Percentiles rank a stretch among this genome's conserved stretches.
phyloP scores from a whole-genome alignment of 148 eudicot species.

The Diospyros lotus region DNA sequence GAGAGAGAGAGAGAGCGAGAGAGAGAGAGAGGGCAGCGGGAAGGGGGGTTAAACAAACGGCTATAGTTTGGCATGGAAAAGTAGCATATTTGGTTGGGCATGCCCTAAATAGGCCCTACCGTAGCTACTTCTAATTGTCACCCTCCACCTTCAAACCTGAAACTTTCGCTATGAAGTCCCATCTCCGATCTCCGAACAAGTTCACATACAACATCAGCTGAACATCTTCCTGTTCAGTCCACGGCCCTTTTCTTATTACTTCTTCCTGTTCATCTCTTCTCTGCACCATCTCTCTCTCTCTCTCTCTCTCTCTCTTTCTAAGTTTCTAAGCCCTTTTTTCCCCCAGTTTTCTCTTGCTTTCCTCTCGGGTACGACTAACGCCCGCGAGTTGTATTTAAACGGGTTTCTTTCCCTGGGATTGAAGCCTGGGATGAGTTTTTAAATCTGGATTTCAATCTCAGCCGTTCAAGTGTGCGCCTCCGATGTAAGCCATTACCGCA shows the following conservation, averaged over 20 bases:
- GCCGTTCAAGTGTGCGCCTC: conserved; percentile 47
- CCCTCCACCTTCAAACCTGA: conserved; percentile 99
- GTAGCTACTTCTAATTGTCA: conserved; percentile 41
- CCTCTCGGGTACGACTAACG: background rate
- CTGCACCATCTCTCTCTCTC: conserved; percentile 28
- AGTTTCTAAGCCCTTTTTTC: background rate
- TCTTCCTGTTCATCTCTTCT: conserved; percentile 24
- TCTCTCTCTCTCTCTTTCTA: conserved; percentile 7
- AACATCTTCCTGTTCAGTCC: conserved; percentile 94
- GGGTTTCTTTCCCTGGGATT: conserved; percentile 6
- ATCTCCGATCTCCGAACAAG: conserved; percentile 85
- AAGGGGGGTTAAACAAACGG: conserved; percentile 9
- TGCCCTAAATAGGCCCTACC: conserved; percentile 55
- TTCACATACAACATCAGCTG: conserved; percentile 81
- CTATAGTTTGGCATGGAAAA: conserved; percentile 18
- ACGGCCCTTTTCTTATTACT: conserved; percentile 66
- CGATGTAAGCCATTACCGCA: conserved; percentile 56
- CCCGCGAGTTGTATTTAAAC: conserved; percentile 16
- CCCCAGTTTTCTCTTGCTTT: background rate
- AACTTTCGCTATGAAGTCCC: conserved; percentile 99
- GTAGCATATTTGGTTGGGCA: conserved; percentile 25
- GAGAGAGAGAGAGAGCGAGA: too few relatives aligned
- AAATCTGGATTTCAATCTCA: conserved; percentile 23
- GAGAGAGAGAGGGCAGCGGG: too few relatives aligned
- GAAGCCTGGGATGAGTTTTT: conserved; percentile 27